Base-by-base conservation (phyloP, 495 filamentous ascomycete genomes). In the Penicillium samsonianum region DNA sequence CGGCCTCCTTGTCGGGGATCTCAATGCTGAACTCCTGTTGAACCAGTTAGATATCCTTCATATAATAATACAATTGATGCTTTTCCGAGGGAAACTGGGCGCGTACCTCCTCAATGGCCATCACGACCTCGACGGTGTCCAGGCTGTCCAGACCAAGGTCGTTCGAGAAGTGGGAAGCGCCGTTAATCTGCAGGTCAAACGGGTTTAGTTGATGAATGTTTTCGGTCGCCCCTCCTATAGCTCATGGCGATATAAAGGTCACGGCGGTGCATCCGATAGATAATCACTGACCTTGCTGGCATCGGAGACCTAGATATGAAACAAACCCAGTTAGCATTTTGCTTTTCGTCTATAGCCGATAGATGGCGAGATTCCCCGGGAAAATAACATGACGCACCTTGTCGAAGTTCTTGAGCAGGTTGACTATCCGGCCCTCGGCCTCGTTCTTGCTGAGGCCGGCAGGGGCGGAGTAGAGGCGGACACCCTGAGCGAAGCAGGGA, bases 1-100 rank as follows among this genome's bases (percentile, higher is more conserved):
- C 94, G 62, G 94, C 95, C 69, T 97, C 93, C 82, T 97, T 98
- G 78, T 98, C 94, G 62, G 94, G 95, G 74, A 98, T 98, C 84
- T 98, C 94, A 78, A 98, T 94, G 85, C 92, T 97, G 79, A 98
- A 98, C 76, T 98, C 94, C 93, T 98, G 70, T 74, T 64, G 47
- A 38, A 56, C 38, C 60, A 41, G 40, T 76, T 50, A 74, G 65
- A 56, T 23, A 59, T 62, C 50, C 42, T 43, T 35, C 47, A 44
- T n/a, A 33, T 3, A 19, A 45, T 57, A n/a, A 43, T 62, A 38
- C 40, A 31, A 33, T 19, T 22, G 23, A 11, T 40, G 31, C 56
- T 59, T 65, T 51, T 44, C 40, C 57, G 57, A 66, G 62, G 53
- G 45, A 62, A 58, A 60, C 43, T 57, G 48, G 20, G 38, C 59